phyloP scores from a whole-genome alignment of 192 early-diverging fungal species.

The Tieghemiomyces parasiticus region DNA sequence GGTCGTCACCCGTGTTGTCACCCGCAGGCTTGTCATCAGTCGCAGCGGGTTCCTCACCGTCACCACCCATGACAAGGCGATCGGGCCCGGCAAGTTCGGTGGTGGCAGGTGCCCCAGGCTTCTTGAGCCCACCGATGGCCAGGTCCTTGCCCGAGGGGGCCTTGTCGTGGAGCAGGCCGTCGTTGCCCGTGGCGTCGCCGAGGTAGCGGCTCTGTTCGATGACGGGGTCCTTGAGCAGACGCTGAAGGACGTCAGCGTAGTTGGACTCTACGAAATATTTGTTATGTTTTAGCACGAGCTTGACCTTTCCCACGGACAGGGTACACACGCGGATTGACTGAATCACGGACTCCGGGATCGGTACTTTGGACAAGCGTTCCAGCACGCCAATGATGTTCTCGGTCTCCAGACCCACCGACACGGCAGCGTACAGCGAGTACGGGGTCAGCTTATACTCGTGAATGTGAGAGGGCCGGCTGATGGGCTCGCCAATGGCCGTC shows the following conservation, averaged over 20 bases:
- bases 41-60: background rate
- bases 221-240: conserved; percentile 54
- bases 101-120: conserved; percentile 21
- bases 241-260: conserved; percentile 66
- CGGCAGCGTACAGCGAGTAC: conserved; percentile 94
- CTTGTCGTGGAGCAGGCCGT: conserved; percentile 36
- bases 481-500: conserved; percentile 89
- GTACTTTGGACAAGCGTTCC: conserved; percentile 76
- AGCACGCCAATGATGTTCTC: conserved; percentile 85
- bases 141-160: conserved; percentile 51
- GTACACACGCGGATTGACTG: conserved; percentile 71
- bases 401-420: conserved; percentile 87
- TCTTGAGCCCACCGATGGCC: conserved; percentile 42
- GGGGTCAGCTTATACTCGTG: conserved; percentile 88
- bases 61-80: conserved; percentile 8
- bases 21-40: background rate
- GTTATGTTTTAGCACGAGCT: conserved; percentile 90
- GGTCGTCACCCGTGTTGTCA: background rate
- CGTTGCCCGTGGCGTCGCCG: conserved; percentile 25
- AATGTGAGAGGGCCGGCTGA: conserved; percentile 47
- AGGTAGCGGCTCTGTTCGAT: conserved; percentile 53
- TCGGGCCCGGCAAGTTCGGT: background rate
- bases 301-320: conserved; percentile 85
- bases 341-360: conserved; percentile 58
- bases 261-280: conserved; percentile 85